Base-by-base conservation (phyloP, 208 protist genomes). In the Tritrichomonas foetus region DNA sequence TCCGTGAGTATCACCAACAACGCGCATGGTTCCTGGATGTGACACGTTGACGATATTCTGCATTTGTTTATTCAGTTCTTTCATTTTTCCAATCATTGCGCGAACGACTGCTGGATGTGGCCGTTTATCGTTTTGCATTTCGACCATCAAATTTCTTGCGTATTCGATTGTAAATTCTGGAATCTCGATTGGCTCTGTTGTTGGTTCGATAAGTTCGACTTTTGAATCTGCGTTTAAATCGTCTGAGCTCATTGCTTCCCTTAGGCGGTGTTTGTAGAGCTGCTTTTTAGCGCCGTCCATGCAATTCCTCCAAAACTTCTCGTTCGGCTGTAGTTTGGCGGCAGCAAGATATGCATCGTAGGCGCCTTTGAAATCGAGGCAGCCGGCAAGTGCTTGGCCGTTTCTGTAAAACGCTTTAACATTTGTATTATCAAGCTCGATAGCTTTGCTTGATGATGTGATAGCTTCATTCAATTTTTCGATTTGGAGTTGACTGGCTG, bases 1-100 rank as follows among this genome's bases (percentile, higher is more conserved):
- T 5, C 78, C 78, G 16, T 89, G 78, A 3, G 78, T 89, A 57
- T 89, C 78, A 16, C 78, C 78, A 47, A 89, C 78, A n/a, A 89
- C 30, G 9, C 47, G 44, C 14, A 89, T 53, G 33, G 2, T 53
- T 5, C 78, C 78, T 39, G 3, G 3, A 14, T 57, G 41, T 36
- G 25, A 39, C 8, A 89, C 47, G 9, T 89, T 36, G 30, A 89
- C 78, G 20, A 89, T 89, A 30, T 89, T 89, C 0, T 25, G 0
- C 78, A 89, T 89, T 57, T 53, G 0, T 33, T 20, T 25, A 30
- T 89, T 49, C 0, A 89, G 0, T 33, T 89, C 78, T 57, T 89
- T 49, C 47, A 89, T 89, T 50, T 33, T 39, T 3, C 14, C 3
- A 39, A 89, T 30, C 9, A 89, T 44, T 3, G 41, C 47, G 5